Evolutionary conservation across 148 eudicot genomes (phyloP).

Genomic region (Rhododendron vialii): DNA sequence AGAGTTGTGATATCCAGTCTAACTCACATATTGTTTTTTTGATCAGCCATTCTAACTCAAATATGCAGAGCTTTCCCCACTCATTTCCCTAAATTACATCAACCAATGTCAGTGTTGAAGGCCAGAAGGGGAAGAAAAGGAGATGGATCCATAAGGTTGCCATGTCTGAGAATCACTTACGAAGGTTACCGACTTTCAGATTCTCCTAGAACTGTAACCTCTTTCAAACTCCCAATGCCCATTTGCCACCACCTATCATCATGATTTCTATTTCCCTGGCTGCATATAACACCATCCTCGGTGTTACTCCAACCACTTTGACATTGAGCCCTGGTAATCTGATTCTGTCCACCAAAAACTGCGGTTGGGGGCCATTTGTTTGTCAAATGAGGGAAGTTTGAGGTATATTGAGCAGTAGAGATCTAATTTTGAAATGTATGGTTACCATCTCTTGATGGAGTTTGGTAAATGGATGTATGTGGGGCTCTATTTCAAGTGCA

Average conservation of each 20-base stretch:
- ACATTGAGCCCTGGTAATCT: background rate
- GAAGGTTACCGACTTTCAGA: background rate
- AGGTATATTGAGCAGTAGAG: background rate
- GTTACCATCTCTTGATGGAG: background rate
- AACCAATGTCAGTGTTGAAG: background rate
- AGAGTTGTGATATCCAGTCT: background rate
- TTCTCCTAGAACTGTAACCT: background rate
- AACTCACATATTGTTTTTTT: background rate
- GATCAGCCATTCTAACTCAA: background rate
- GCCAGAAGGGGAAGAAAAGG: background rate
- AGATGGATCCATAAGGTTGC: background rate
- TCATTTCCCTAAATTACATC: background rate
- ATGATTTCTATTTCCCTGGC: background rate
- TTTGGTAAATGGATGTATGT: background rate
- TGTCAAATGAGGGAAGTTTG: background rate
- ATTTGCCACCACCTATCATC: constrained; percentile 1
- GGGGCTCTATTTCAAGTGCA: background rate
- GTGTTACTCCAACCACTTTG: background rate
- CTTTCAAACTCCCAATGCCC: background rate
- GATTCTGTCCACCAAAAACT: background rate
- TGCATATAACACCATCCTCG: background rate
- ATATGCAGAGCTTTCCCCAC: background rate
- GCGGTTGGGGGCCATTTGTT: background rate
- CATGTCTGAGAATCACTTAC: background rate
- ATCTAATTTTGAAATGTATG: background rate